Percentiles rank a stretch among this genome's conserved stretches.
phyloP scores from a whole-genome alignment of 2,329 filamentous ascomycete genomes.

The Clonostachys sp. region DNA sequence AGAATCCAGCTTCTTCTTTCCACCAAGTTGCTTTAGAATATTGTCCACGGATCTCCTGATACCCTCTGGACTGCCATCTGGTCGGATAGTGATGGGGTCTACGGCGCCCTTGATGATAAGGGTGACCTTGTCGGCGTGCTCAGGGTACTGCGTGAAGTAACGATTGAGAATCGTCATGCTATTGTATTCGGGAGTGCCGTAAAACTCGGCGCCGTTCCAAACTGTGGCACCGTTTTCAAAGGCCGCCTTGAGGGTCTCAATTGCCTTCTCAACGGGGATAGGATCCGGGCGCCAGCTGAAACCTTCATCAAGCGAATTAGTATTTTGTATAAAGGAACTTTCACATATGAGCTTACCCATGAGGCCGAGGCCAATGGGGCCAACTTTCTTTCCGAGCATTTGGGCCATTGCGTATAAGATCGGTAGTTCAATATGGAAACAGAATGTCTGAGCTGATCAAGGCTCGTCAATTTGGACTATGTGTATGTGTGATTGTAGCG shows the following conservation, averaged over 20 bases:
- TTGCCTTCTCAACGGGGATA: slow-evolving; percentile 38
- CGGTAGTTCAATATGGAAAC: too few species aligned
- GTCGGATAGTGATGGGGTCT: slow-evolving; percentile 22
- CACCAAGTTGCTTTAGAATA: slow-evolving; percentile 42
- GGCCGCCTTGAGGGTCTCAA: slow-evolving; percentile 51
- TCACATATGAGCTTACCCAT: slow-evolving; percentile 31
- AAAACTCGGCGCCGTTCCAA: slow-evolving; percentile 64
- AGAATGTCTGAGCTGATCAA: too few species aligned
- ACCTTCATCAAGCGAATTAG: slow-evolving; percentile 24
- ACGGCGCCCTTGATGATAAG: slow-evolving; percentile 58
- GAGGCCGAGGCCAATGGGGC: slow-evolving; percentile 47
- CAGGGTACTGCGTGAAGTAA: slow-evolving; percentile 61
- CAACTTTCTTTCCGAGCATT: slow-evolving; percentile 37
- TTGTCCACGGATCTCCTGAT: slow-evolving; percentile 56
- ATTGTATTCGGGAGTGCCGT: slow-evolving; percentile 55
- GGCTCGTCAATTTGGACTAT: too few species aligned
- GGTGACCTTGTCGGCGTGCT: slow-evolving; percentile 57
- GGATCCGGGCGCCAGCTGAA: slow-evolving; percentile 35
- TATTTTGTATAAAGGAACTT: too few species aligned
- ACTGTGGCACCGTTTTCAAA: slow-evolving; percentile 37
- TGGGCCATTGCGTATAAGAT: slow-evolving; percentile 14
- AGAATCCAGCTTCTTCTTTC: slow-evolving; percentile 55
- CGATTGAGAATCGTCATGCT: slow-evolving; percentile 52
- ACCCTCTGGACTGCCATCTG: slow-evolving; percentile 44
- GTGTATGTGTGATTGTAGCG: too few species aligned